A percentile compares a stretch with the other conserved stretches of the same genome.
phyloP scores from a whole-genome alignment of 1,139 yeast genomes.

The Arxiozyma telluris region DNA sequence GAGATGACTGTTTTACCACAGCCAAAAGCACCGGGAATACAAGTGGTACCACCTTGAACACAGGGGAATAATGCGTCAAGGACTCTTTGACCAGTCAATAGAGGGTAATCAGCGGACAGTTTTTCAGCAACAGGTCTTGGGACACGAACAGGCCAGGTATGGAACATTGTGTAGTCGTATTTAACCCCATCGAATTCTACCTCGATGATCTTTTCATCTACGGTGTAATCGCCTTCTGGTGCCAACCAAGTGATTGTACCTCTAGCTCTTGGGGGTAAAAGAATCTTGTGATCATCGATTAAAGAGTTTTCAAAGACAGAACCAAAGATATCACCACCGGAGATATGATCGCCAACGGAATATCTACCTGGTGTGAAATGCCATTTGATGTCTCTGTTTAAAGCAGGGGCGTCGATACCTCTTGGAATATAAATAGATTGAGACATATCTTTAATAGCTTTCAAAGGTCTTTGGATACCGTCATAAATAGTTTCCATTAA shows the following conservation, averaged over 20 bases:
- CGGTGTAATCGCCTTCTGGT: conserved; percentile 79
- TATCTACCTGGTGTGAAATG: conserved; percentile 74
- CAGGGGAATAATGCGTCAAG: conserved; percentile 95
- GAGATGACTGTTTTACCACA: conserved; percentile 99
- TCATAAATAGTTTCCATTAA: conserved; percentile 97
- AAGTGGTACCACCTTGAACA: conserved; percentile 99
- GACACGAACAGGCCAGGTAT: conserved; percentile 99
- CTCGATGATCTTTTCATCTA: conserved; percentile 82
- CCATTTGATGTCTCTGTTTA: conserved; percentile 71
- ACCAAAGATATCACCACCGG: conserved; percentile 98
- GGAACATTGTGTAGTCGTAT: conserved; percentile 83
- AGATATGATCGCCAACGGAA: conserved; percentile 92
- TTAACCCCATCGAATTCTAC: conserved; percentile 89
- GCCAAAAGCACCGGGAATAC: conserved; percentile 99
- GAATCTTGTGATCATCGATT: conserved; percentile 82
- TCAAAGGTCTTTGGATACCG: conserved; percentile 98
- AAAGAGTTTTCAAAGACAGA: conserved; percentile 88
- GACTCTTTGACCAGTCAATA: conserved; percentile 97
- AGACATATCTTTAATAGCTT: conserved; percentile 76
- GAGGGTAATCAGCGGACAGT: conserved; percentile 84
- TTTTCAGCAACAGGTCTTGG: conserved; percentile 98
- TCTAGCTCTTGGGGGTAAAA: conserved; percentile 95
- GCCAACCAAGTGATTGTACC: conserved; percentile 93
- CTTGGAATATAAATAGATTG: conserved; percentile 95
- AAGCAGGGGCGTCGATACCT: conserved; percentile 94